A percentile compares a stretch with the other conserved stretches of the same genome.
phyloP scores from a whole-genome alignment of 192 early-diverging fungal species.

The Borealophlyctis nickersoniae region DNA sequence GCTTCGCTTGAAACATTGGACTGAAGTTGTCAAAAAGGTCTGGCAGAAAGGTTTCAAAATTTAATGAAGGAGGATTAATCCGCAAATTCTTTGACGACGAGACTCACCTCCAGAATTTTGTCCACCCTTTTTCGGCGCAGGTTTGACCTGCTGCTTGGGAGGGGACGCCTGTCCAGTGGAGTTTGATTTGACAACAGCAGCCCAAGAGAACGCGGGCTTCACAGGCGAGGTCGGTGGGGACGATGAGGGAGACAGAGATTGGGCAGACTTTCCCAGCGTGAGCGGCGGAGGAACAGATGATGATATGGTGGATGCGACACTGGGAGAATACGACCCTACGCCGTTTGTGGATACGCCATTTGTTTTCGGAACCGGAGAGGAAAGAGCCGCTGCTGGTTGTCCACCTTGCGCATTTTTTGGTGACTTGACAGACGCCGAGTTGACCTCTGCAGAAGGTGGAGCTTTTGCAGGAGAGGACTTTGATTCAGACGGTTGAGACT shows the following conservation, averaged over 20 bases:
- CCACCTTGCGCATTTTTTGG: too few species aligned
- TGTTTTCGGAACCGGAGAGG: too few species aligned
- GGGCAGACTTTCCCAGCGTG: too few species aligned
- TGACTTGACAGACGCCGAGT: too few species aligned
- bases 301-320: too few species aligned
- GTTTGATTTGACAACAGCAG: neutral
- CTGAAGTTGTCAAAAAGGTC: neutral
- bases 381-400: too few species aligned
- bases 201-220: neutral
- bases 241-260: too few species aligned
- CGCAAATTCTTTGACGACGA: neutral
- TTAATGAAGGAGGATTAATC: neutral
- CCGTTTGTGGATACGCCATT: too few species aligned
- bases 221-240: too few species aligned
- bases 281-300: too few species aligned
- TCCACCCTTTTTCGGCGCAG: neutral
- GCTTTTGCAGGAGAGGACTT: neutral
- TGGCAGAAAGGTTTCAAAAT: neutral
- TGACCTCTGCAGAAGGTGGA: too few species aligned
- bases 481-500: neutral
- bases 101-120: neutral
- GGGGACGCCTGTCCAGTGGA: neutral
- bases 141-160: neutral
- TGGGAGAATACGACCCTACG: too few species aligned
- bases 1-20: slow-evolving; percentile 14